These are phyloP conservation scores for Cyberlindnera lachancei DNA, from an alignment of 805 yeast genomes.

Conservation along the genomic window DNA sequence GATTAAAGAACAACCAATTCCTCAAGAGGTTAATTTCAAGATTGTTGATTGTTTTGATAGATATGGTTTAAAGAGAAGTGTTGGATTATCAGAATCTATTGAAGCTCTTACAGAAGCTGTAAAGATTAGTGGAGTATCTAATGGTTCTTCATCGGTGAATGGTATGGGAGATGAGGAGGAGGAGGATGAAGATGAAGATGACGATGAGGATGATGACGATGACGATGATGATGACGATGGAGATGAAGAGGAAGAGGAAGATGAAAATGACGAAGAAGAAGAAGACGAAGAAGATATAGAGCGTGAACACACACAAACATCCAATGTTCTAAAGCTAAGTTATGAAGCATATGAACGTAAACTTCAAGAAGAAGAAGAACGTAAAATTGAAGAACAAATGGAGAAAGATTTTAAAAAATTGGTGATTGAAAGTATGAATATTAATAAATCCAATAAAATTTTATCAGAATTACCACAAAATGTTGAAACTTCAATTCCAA, in stretches of 20 bases:
- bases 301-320: conserved; percentile 1
- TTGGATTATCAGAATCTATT: conserved; percentile 36
- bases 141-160: conserved; percentile 16
- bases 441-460: conserved; percentile 9
- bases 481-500: conserved; percentile 1
- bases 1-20: conserved; percentile 55
- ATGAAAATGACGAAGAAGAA: conserved; percentile 22
- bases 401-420: conserved; percentile 51
- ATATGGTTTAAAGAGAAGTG: conserved; percentile 29
- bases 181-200: conserved; percentile 9
- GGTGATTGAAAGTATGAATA: conserved; percentile 42
- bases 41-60: conserved; percentile 37
- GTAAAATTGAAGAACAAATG: conserved; percentile 40
- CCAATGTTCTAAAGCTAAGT: conserved; percentile 25
- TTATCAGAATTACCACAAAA: conserved; percentile 13
- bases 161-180: conserved; percentile 17
- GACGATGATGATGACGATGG: conserved; percentile 23
- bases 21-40: conserved; percentile 52
- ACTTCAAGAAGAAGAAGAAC: conserved; percentile 33
- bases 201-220: conserved; percentile 19
- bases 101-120: conserved; percentile 29
- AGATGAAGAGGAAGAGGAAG: conserved; percentile 21
- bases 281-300: conserved; percentile 10
- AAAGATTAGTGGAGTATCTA: conserved; percentile 2
- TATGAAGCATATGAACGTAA: conserved; percentile 32